phyloP scores from a whole-genome alignment of 805 yeast genomes.

The Candida sithepensis region DNA sequence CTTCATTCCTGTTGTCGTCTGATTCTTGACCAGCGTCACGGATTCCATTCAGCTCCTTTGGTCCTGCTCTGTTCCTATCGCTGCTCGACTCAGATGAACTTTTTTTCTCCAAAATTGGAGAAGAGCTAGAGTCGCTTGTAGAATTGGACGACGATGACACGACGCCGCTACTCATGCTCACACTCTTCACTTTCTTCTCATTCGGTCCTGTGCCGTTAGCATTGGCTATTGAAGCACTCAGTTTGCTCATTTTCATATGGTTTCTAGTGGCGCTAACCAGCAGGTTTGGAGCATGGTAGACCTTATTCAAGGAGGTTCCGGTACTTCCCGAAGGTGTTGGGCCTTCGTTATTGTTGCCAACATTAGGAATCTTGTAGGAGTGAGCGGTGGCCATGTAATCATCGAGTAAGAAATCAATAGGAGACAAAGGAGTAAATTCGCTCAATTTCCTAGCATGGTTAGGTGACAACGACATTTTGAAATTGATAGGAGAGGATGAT shows the following conservation, averaged over 20 bases:
- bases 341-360: not conserved
- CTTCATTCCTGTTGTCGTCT: not conserved
- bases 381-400: constrained; percentile 18
- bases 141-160: not conserved
- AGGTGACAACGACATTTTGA: constrained; percentile 27
- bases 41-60: not conserved
- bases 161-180: not conserved
- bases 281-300: not conserved
- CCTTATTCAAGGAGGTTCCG: not conserved
- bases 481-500: constrained; percentile 17
- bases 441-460: constrained; percentile 29
- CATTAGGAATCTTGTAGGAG: constrained; percentile 1
- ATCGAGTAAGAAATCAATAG: constrained; percentile 33
- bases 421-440: constrained; percentile 33
- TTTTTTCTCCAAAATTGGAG: not conserved
- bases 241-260: constrained; percentile 3
- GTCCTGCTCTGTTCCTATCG: not conserved
- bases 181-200: not conserved
- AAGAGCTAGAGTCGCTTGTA: not conserved
- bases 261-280: constrained; percentile 3
- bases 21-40: not conserved
- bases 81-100: not conserved
- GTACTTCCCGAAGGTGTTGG: not conserved
- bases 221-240: constrained; percentile 1
- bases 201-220: not conserved